Base-by-base conservation (phyloP, 345 rosid genomes). In the Salix dunnii region DNA sequence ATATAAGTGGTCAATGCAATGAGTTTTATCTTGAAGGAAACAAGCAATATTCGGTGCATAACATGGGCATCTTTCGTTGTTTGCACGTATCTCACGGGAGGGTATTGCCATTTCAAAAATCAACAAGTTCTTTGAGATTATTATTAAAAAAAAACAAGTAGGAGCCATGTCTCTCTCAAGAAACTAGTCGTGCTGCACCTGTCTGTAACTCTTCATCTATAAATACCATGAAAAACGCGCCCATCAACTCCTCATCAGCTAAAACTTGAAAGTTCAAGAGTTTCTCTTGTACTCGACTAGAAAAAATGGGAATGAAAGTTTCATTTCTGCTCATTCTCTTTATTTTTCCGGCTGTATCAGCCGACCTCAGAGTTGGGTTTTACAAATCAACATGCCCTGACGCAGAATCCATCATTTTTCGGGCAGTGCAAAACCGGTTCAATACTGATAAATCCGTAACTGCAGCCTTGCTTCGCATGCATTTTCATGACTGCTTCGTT, bases 401-500 rank as follows among this genome's bases (percentile, higher is more conserved):
- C 53, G 93, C 96, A 0, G 94, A 92, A 75, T 80, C 89, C 61
- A 91, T 91, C 25, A 78, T 92, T 13, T 74, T 69, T 4, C 74
- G 65, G 62, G 33, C 78, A 1, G 91, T 92, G 58, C 74, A 78
- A 71, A 82, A 77, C 49, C 77, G 86, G 33, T 91, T 90, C 70
- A 65, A 3, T 0, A 12, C 67, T 0, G 90, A 90, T 53, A 82
- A 23, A 30, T 88, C 92, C 42, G 76, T 91, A 64, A 78, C 90
- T 0, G 87, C 94, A 0, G 93, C 93, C 63, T 79, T 94, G 86
- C 96, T 94, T 76, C 96, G 93, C 79, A 87, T 91, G 94, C 96
- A 92, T 79, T 94, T 92, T 67, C 96, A 94, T 65, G 96, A 94
- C 67, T 92, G 97, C 76, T 92, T 92, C 51, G 89, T 91, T 74